Base-by-base conservation (phyloP, 768 basidiomycete species). In the Phaffia tasmanica region DNA sequence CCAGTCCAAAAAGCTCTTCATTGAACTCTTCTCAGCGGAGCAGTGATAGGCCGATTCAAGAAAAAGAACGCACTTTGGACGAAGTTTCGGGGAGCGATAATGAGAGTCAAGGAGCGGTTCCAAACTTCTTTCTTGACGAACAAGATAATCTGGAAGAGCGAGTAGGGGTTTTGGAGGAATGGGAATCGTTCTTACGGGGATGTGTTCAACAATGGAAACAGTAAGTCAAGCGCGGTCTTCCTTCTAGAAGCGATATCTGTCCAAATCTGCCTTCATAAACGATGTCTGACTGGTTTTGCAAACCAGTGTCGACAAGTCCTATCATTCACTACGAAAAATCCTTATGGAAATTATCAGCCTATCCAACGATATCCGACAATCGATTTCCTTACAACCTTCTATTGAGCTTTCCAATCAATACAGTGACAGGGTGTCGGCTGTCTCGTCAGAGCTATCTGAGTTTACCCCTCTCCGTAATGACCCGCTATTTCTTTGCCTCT, bases 121-220 rank as follows among this genome's bases (percentile, higher is more conserved):
- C 67, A 3, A 63, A 59, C 19, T 69, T 62, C 57, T 69, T 69
- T 46, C 18, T 69, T 35, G 67, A 69, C 57, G 67, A 69, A 57
- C 60, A 63, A 62, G 67, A 69, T 51, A 23, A 46, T 18, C 15
- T 69, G 19, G 67, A 69, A 18, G 56, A 57, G 46, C 15, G 55
- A 16, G 59, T 55, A 11, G 54, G 48, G 0, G 48, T 8, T 14
- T 30, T 64, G 19, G 29, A 25, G 56, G 50, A 8, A 3, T 57
- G 18, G 23, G 57, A 64, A 15, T 57, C 53, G 6, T n/a, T 67
- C 21, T 55, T 57, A 8, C 49, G 59, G 3, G 56, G 14, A 6
- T 48, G 54, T 25, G 60, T 47, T 21, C 53, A 48, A n/a, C 66
- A 67, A n/a, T 67, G 66, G 66, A 67, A 58, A 46, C 35, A 30